These are phyloP conservation scores for Microdochium nivale DNA, from an alignment of 2,329 filamentous ascomycete species.

Conservation along the genomic window DNA sequence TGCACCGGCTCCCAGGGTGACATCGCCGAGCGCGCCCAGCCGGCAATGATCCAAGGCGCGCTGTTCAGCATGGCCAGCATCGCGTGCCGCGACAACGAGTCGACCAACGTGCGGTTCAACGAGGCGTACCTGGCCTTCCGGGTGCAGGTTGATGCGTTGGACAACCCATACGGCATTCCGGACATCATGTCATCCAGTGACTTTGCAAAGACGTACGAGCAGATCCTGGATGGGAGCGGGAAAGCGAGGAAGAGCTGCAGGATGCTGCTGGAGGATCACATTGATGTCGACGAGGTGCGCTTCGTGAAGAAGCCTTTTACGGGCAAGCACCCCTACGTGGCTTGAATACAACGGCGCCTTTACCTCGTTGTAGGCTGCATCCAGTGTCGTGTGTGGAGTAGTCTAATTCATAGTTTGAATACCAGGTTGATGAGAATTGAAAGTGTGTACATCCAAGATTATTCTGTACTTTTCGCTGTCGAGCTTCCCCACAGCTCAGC, in stretches of 20 bases:
- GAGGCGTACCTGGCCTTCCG: constrained; percentile 25
- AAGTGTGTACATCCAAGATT: not conserved
- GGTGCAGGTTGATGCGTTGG: constrained; percentile 15
- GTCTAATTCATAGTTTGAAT: no score
- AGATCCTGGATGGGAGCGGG: constrained; percentile 5
- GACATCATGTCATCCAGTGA: constrained; percentile 7
- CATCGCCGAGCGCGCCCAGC: constrained; percentile 9
- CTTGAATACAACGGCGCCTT: no score
- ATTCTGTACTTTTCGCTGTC: no score
- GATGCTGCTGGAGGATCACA: not conserved
- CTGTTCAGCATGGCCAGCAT: constrained; percentile 23
- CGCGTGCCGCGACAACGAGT: constrained; percentile 17
- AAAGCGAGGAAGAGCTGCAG: not conserved
- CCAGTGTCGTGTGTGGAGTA: no score
- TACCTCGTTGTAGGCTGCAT: no score
- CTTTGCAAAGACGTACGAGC: constrained; percentile 9
- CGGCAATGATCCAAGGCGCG: constrained; percentile 25
- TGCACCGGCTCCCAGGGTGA: constrained; percentile 21
- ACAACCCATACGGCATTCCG: constrained; percentile 5
- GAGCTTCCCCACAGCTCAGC: no score
- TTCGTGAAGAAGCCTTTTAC: not conserved
- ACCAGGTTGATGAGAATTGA: no score
- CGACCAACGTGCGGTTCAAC: constrained; percentile 27
- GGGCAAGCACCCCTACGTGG: not conserved
- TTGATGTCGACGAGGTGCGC: not conserved